Conservation (phyloP, 2,329 filamentous ascomycete genomes). For the Botrytis porri region DNA sequence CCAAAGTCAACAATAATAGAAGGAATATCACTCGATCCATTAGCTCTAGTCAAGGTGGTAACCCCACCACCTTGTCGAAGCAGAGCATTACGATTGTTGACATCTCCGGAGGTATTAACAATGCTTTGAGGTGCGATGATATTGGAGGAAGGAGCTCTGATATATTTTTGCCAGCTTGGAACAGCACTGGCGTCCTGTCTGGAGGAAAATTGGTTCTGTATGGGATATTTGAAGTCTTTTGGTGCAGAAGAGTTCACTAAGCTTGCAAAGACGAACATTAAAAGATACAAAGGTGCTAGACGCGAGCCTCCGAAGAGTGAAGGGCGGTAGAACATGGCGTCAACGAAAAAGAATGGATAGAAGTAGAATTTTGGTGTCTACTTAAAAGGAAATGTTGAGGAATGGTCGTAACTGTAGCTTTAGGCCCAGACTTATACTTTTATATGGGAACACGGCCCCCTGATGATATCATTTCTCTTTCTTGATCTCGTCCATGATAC, state of each 20-base stretch:
- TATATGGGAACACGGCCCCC: not conserved
- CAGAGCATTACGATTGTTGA: constrained; percentile 41
- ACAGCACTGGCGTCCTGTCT: not conserved
- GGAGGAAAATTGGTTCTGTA: not conserved
- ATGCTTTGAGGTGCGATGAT: constrained; percentile 39
- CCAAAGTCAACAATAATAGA: constrained; percentile 50
- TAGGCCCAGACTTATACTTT: not conserved
- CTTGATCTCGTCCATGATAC: not conserved
- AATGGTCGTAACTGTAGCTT: not conserved
- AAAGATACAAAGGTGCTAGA: not conserved
- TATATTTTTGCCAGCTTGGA: constrained; percentile 41
- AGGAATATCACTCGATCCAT: constrained; percentile 32
- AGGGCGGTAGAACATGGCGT: not conserved
- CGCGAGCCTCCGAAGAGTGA: not conserved
- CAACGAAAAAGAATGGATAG: not conserved
- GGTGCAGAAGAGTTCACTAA: constrained; percentile 3
- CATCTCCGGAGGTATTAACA: constrained; percentile 40
- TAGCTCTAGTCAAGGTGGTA: constrained; percentile 38
- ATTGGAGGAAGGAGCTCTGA: constrained; percentile 40
- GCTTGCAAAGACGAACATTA: not conserved
- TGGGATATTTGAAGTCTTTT: not conserved
- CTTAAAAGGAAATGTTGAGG: not conserved
- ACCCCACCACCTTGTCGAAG: constrained; percentile 34
- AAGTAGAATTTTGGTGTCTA: not conserved
- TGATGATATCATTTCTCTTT: not conserved